These are phyloP conservation scores for Syzygium jambos DNA, from an alignment of 345 rosid genomes.

Conservation along the genomic window DNA sequence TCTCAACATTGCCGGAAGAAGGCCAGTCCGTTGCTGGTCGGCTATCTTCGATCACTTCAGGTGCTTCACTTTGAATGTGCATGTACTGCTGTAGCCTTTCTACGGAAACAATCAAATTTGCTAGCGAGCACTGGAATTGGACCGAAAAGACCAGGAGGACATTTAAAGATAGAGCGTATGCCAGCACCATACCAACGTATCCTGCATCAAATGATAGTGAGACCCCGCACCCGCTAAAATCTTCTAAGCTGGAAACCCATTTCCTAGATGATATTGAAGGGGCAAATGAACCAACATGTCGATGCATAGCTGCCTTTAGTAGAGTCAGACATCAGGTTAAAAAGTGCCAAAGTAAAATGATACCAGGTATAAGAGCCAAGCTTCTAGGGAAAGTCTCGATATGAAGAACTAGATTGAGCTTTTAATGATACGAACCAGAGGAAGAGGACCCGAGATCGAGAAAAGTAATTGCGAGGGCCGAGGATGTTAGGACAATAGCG, in stretches of 20 bases:
- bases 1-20: slow-evolving; percentile 35
- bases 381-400: background rate
- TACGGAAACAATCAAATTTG: slow-evolving; percentile 41
- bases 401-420: background rate
- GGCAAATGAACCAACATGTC: background rate
- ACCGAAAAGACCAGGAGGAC: slow-evolving; percentile 28
- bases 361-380: background rate
- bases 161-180: slow-evolving; percentile 57
- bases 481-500: slow-evolving; percentile 36
- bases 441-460: slow-evolving; percentile 41
- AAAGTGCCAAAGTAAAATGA: background rate
- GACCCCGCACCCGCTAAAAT: background rate
- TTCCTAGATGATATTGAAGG: background rate
- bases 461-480: slow-evolving; percentile 49
- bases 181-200: slow-evolving; percentile 51
- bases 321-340: background rate
- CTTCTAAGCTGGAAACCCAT: background rate
- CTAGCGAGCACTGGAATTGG: slow-evolving; percentile 33
- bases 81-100: slow-evolving; percentile 61
- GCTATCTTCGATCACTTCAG: slow-evolving; percentile 33
- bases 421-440: slow-evolving; percentile 28
- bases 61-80: slow-evolving; percentile 58
- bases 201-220: slow-evolving; percentile 17
- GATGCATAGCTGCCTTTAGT: background rate
- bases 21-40: slow-evolving; percentile 40